phyloP scores from a whole-genome alignment of 1,284 basidiomycete genomes.

The Microstroma glucosiphilum region DNA sequence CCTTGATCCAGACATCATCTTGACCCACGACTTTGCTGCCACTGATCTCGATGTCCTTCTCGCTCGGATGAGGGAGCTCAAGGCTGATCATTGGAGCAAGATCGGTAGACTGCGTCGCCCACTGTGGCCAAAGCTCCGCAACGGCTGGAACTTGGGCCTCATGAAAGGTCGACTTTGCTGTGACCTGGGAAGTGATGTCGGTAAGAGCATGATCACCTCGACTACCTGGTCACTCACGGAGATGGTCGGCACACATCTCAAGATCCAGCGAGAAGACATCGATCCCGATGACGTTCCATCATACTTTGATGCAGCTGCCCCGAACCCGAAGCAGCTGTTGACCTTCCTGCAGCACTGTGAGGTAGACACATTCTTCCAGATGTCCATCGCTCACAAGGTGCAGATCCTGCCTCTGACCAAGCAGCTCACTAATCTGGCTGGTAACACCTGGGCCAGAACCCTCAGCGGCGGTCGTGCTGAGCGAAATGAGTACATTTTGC shows the following conservation, averaged over 20 bases:
- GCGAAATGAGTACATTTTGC: conserved; percentile 95
- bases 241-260: conserved; percentile 72
- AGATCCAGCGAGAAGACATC: conserved; percentile 60
- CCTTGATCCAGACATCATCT: conserved; percentile 86
- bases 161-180: conserved; percentile 80
- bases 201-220: conserved; percentile 71
- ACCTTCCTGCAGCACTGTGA: conserved; percentile 88
- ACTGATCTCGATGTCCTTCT: conserved; percentile 84
- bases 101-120: conserved; percentile 84
- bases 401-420: conserved; percentile 83
- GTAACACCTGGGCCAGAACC: conserved; percentile 73
- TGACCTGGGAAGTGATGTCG: conserved; percentile 87
- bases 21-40: conserved; percentile 93
- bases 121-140: conserved; percentile 69
- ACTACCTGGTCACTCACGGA: conserved; percentile 92
- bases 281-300: conserved; percentile 87
- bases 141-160: conserved; percentile 73
- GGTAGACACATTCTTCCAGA: conserved; percentile 87
- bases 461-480: conserved; percentile 72
- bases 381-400: conserved; percentile 86
- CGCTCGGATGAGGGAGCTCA: conserved; percentile 73
- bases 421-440: conserved; percentile 93
- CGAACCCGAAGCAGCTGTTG: conserved; percentile 70
- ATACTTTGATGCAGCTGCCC: conserved; percentile 79
- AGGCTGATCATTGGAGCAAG: conserved; percentile 78